These are phyloP conservation scores for Hanseniaspora mollemarum DNA, from an alignment of 805 yeast species.

Conservation along the genomic window DNA sequence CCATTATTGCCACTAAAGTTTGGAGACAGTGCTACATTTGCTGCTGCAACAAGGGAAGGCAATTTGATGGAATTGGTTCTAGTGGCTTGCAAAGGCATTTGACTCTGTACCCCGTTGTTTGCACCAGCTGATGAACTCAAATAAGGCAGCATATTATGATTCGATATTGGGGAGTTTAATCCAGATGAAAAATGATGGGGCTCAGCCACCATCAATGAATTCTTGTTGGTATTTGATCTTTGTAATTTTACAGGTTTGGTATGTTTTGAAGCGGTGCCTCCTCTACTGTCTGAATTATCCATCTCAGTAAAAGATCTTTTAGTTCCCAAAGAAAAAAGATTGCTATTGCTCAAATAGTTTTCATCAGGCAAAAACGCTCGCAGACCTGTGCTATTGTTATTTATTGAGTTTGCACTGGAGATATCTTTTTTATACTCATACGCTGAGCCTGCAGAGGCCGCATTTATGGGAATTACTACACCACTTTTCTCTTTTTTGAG, in stretches of 20 bases:
- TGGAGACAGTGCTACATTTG: conserved; percentile 7
- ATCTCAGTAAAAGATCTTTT: neutral
- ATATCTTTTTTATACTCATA: neutral
- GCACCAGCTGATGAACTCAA: neutral
- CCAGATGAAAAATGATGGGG: neutral
- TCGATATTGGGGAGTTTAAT: neutral
- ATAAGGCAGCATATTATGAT: neutral
- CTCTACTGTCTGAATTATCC: neutral
- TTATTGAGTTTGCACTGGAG: neutral
- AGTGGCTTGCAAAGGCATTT: conserved; percentile 19
- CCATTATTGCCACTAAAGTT: neutral
- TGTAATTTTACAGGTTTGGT: conserved; percentile 14
- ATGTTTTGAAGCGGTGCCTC: neutral
- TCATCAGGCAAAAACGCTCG: neutral
- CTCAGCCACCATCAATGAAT: conserved; percentile 1
- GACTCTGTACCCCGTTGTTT: neutral
- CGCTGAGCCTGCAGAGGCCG: neutral
- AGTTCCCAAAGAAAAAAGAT: neutral
- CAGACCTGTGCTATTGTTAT: neutral
- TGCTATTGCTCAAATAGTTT: neutral
- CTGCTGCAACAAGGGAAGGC: conserved; percentile 12
- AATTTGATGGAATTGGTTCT: conserved; percentile 5
- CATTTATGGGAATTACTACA: neutral
- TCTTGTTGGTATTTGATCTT: conserved; percentile 3
- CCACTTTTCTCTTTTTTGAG: neutral